Evolutionary conservation across 2,329 filamentous ascomycete species (phyloP).

Genomic region (Cadophora luteo-olivacea): DNA sequence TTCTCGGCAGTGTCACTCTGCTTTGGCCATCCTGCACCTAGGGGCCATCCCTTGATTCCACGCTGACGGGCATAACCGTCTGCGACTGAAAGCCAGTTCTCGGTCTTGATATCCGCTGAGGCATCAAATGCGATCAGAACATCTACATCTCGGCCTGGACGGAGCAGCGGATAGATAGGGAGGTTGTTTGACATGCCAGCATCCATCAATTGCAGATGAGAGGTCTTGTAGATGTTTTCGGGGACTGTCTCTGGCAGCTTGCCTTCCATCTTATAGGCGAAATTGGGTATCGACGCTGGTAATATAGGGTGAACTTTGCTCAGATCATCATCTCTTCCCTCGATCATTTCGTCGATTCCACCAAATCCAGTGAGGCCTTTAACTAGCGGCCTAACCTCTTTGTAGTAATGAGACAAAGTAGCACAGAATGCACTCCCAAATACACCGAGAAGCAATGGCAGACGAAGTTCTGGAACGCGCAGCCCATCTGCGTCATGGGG

Average conservation of each 20-base stretch:
- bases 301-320: constrained; percentile 95
- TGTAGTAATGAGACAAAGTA: constrained; percentile 94
- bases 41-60: constrained; percentile 91
- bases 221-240: constrained; percentile 71
- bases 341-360: constrained; percentile 81
- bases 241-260: constrained; percentile 80
- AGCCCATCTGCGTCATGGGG: constrained; percentile 69
- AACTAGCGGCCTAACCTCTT: constrained; percentile 85
- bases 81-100: constrained; percentile 95
- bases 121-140: constrained; percentile 93
- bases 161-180: constrained; percentile 91
- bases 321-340: constrained; percentile 81
- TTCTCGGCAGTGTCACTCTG: constrained; percentile 62
- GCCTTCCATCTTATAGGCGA: constrained; percentile 79
- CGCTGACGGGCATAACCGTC: constrained; percentile 93
- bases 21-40: constrained; percentile 93
- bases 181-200: constrained; percentile 99
- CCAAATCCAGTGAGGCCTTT: constrained; percentile 76
- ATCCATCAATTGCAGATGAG: constrained; percentile 88
- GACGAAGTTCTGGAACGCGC: constrained; percentile 81
- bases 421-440: constrained; percentile 98
- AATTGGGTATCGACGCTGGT: constrained; percentile 90
- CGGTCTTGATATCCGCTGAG: constrained; percentile 85
- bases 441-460: constrained; percentile 88
- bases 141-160: constrained; percentile 87